A percentile compares a stretch with the other conserved stretches of the same genome.
These are phyloP conservation scores for Colletotrichum tanaceti DNA, from an alignment of 2,329 filamentous ascomycete genomes.

Conservation along the genomic window DNA sequence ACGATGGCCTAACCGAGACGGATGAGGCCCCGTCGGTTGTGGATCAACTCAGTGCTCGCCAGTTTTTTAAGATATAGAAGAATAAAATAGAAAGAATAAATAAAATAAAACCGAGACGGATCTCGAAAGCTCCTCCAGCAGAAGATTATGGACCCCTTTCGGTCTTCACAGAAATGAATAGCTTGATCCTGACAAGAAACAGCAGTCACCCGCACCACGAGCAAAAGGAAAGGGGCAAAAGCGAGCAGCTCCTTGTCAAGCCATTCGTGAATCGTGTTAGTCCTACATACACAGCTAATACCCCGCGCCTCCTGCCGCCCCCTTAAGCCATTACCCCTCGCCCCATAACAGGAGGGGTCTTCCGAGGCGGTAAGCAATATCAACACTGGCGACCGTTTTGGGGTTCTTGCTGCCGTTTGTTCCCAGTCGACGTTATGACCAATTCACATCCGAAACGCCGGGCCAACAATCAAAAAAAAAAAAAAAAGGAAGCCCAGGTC, in stretches of 20 bases:
- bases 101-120: too few relatives aligned
- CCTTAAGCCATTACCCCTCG: not conserved
- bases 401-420: not conserved
- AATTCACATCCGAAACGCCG: constrained; percentile 27
- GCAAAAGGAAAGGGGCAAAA: not conserved
- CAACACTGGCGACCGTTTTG: constrained; percentile 11
- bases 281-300: not conserved
- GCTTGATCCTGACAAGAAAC: too few relatives aligned
- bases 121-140: too few relatives aligned
- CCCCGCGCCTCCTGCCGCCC: not conserved
- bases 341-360: not conserved
- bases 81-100: too few relatives aligned
- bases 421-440: constrained; percentile 1
- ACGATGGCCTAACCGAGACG: too few relatives aligned
- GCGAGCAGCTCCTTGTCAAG: not conserved
- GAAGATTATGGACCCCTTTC: too few relatives aligned
- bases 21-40: too few relatives aligned
- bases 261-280: constrained; percentile 12
- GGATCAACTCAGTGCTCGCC: too few relatives aligned
- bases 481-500: too few relatives aligned
- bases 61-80: too few relatives aligned
- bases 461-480: constrained; percentile 16
- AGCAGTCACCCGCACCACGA: too few relatives aligned
- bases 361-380: constrained; percentile 1
- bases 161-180: too few relatives aligned